phyloP scores from a whole-genome alignment of 371 early-diverging fungal species.

The Apophysomyces sp. region DNA sequence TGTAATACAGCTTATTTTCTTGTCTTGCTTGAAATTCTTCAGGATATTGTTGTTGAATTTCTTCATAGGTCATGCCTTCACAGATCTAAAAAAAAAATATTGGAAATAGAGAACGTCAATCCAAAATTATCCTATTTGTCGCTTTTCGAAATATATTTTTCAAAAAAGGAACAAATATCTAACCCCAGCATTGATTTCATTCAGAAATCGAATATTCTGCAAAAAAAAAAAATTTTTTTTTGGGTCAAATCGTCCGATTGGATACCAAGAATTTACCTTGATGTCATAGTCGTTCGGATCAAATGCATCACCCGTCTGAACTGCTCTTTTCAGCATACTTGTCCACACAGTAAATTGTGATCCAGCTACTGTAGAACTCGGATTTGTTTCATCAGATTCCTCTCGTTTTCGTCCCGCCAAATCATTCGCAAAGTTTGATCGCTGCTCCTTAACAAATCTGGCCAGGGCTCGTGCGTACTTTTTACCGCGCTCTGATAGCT shows the following conservation, averaged over 20 bases:
- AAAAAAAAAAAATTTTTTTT: conserved; percentile 12
- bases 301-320: conserved; percentile 70
- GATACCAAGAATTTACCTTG: conserved; percentile 21
- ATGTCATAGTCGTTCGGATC: conserved; percentile 72
- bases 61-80: conserved; percentile 60
- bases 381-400: conserved; percentile 29
- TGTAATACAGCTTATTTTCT: conserved; percentile 73
- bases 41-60: conserved; percentile 69
- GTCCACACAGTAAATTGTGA: conserved; percentile 72
- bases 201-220: conserved; percentile 69
- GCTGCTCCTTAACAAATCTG: conserved; percentile 55
- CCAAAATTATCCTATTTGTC: background rate
- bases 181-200: conserved; percentile 87
- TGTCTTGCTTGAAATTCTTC: conserved; percentile 64
- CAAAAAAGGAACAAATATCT: background rate
- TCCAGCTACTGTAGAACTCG: conserved; percentile 27
- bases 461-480: conserved; percentile 67
- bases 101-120: background rate
- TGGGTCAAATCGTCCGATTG: background rate
- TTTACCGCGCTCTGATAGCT: conserved; percentile 61
- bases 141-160: background rate
- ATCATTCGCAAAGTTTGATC: conserved; percentile 40
- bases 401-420: conserved; percentile 28
- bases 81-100: conserved; percentile 20
- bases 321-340: conserved; percentile 69